Evolutionary conservation across 257 asterid species (phyloP).

Genomic region (Fraxinus anomala): DNA sequence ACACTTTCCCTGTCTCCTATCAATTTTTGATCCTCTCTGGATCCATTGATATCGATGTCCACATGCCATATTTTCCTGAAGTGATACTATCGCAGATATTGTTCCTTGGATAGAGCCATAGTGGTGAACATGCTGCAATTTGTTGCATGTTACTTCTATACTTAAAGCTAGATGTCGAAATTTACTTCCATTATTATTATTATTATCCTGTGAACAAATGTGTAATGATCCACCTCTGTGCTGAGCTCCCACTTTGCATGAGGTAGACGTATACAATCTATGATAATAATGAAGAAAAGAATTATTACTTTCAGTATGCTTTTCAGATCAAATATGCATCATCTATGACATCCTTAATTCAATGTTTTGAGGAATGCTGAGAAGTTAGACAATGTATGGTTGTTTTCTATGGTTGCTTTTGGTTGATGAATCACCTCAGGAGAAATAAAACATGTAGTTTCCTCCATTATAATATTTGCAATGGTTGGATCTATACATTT

Average conservation of each 20-base stretch:
- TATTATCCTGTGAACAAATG: background rate
- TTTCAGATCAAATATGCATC: background rate
- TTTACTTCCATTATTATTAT: too few relatives aligned
- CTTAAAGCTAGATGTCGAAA: background rate
- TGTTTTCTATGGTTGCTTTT: background rate
- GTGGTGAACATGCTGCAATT: background rate
- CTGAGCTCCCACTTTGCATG: background rate
- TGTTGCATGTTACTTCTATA: background rate
- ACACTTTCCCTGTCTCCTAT: background rate
- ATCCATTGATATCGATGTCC: background rate
- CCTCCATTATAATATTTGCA: background rate
- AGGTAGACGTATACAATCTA: background rate
- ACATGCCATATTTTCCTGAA: background rate
- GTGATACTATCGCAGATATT: background rate
- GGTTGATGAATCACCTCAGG: background rate
- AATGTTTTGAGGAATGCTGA: background rate
- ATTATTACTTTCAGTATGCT: background rate
- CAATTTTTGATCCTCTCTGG: background rate
- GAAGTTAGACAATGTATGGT: background rate
- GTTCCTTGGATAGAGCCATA: background rate
- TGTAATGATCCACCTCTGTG: background rate
- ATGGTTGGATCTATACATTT: background rate
- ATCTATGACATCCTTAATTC: background rate
- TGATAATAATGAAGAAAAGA: slow-evolving; percentile 5
- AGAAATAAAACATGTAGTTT: background rate